These are phyloP conservation scores for Omphalotus guepiniiformis DNA, from an alignment of 768 basidiomycete genomes.

Conservation along the genomic window DNA sequence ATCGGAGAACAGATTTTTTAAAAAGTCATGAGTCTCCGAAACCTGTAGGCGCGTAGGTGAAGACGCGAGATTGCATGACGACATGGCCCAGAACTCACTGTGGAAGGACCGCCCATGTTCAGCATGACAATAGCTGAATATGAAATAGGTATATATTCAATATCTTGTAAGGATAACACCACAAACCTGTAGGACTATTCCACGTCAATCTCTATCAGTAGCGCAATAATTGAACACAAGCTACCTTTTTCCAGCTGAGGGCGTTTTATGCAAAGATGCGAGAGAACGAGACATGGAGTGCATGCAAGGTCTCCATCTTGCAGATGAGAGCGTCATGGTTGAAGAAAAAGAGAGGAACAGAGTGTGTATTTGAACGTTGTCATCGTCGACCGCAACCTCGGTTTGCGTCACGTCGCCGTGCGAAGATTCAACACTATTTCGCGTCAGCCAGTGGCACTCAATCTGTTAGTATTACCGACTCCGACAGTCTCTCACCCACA, in stretches of 20 bases:
- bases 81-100: conserved; percentile 44
- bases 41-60: conserved; percentile 48
- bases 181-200: conserved; percentile 58
- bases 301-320: conserved; percentile 1
- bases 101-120: conserved; percentile 98
- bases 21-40: conserved; percentile 87
- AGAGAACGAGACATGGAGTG: conserved; percentile 36
- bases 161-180: neutral
- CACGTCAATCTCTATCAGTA: conserved; percentile 6
- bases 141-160: conserved; percentile 14
- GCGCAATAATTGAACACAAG: conserved; percentile 15
- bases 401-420: no score
- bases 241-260: conserved; percentile 42
- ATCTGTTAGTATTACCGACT: no score
- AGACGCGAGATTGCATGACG: conserved; percentile 2
- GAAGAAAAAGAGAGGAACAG: neutral
- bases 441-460: no score
- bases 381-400: neutral
- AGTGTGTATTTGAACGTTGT: neutral
- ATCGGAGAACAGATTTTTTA: conserved; percentile 88
- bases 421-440: no score
- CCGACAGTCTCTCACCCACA: no score
- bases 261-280: conserved; percentile 40
- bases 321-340: conserved; percentile 5
- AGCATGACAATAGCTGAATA: conserved; percentile 83